A percentile compares a stretch with the other conserved stretches of the same genome.
These are phyloP conservation scores for Cladorrhinum sp. DNA, from an alignment of 2,329 filamentous ascomycete genomes.

Conservation along the genomic window DNA sequence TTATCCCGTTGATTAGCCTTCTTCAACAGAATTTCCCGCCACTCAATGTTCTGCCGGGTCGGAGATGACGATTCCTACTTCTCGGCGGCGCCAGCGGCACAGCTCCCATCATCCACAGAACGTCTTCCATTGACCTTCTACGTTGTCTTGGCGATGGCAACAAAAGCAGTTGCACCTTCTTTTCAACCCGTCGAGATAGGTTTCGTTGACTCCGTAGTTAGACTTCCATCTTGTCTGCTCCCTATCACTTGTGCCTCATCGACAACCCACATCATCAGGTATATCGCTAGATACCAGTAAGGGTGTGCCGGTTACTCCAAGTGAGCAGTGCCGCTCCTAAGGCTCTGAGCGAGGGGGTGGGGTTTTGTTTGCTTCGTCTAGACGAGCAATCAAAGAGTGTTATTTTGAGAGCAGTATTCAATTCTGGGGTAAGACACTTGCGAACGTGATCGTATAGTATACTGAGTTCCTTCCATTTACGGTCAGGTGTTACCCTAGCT, in stretches of 20 bases:
- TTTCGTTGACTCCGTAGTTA: no score
- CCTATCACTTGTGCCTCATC: not conserved
- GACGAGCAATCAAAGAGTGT: not conserved
- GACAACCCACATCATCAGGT: not conserved
- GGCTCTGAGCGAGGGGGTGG: not conserved
- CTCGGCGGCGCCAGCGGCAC: conserved; percentile 16
- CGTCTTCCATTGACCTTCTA: conserved; percentile 5
- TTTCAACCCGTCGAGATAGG: not conserved
- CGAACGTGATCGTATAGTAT: not conserved
- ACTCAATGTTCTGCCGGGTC: conserved; percentile 1
- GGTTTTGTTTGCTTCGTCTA: not conserved
- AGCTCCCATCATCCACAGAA: conserved; percentile 4
- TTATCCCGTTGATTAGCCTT: not conserved
- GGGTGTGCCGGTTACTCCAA: not conserved
- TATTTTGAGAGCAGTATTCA: not conserved
- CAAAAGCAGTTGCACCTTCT: not conserved
- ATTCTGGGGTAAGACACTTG: not conserved
- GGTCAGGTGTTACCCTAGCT: not conserved
- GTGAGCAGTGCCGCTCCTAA: not conserved
- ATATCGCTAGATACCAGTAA: not conserved
- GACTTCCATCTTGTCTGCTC: not conserved
- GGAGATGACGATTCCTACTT: conserved; percentile 9
- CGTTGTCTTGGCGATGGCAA: not conserved
- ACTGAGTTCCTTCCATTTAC: not conserved
- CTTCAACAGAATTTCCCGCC: not conserved